Percentiles rank a stretch among this genome's conserved stretches.
phyloP scores from a whole-genome alignment of 345 rosid species.

The Rhodamnia argentea region DNA sequence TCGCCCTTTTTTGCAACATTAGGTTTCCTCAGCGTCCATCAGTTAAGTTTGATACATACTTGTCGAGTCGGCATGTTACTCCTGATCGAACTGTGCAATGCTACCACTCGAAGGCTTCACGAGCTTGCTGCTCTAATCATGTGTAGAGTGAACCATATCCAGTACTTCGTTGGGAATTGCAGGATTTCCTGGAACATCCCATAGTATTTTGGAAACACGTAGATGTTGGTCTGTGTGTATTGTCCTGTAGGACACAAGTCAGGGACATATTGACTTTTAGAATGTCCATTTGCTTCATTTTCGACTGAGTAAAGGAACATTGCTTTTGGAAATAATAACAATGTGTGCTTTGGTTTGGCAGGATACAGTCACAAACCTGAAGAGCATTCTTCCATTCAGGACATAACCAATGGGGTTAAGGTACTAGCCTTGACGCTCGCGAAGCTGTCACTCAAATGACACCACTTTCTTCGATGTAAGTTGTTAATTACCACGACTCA shows the following conservation, averaged over 20 bases:
- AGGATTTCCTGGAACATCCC: not conserved
- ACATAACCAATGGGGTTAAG: slow-evolving; percentile 74
- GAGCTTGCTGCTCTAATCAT: not conserved
- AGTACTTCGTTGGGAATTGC: not conserved
- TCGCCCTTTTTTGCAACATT: not conserved
- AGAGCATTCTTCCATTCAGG: slow-evolving; percentile 58
- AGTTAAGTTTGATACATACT: not conserved
- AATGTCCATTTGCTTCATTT: not conserved
- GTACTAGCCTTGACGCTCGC: slow-evolving; percentile 70
- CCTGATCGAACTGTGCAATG: not conserved
- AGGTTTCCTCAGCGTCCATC: not conserved
- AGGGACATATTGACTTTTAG: not conserved
- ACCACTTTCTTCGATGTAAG: not conserved
- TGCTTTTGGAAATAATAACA: not conserved
- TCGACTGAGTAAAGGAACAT: not conserved
- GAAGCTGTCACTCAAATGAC: slow-evolving; percentile 40
- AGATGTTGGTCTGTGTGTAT: not conserved
- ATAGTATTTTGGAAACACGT: not conserved
- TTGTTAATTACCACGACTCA: not conserved
- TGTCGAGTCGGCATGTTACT: not conserved
- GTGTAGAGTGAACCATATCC: not conserved
- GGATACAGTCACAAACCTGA: slow-evolving; percentile 97
- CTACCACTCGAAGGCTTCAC: not conserved
- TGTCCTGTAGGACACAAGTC: not conserved
- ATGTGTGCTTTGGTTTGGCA: slow-evolving; percentile 21